Evolutionary conservation across 495 filamentous ascomycete species (phyloP).

Genomic region (Penicillium desertorum): DNA sequence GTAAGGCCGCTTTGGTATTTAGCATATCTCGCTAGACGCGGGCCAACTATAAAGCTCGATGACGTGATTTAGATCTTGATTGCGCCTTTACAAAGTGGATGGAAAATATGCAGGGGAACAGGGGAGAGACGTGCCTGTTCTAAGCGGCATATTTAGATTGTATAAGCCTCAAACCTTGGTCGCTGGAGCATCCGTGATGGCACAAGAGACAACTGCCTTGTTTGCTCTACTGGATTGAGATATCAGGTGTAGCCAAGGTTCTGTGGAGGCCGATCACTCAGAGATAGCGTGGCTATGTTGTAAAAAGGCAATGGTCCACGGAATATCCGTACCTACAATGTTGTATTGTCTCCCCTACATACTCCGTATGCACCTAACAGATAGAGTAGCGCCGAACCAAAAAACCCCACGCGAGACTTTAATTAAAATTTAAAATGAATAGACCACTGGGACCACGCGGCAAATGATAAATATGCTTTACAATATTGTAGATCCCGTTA

Average conservation of each 20-base stretch:
- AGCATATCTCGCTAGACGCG: not conserved
- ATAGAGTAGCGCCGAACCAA: constrained; percentile 16
- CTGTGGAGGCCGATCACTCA: not conserved
- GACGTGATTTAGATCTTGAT: constrained; percentile 44
- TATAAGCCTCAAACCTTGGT: not conserved
- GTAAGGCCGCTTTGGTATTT: not conserved
- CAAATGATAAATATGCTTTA: not conserved
- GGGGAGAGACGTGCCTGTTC: not conserved
- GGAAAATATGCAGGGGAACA: not conserved
- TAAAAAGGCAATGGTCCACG: not conserved
- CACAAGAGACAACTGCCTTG: no score
- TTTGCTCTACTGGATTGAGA: not conserved
- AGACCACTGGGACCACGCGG: constrained; percentile 1
- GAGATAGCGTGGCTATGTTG: not conserved
- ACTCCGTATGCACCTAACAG: constrained; percentile 12
- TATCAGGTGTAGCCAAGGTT: not conserved
- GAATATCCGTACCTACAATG: no score
- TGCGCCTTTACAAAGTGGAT: constrained; percentile 24
- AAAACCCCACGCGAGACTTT: constrained; percentile 15
- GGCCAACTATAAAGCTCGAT: constrained; percentile 4
- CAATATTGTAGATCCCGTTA: no score
- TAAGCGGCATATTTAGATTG: constrained; percentile 5
- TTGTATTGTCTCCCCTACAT: not conserved
- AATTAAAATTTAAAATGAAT: not conserved
- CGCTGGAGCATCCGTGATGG: not conserved